These are phyloP conservation scores for Heteromeles arbutifolia DNA, from an alignment of 306 rosid genomes.

Conservation along the genomic window DNA sequence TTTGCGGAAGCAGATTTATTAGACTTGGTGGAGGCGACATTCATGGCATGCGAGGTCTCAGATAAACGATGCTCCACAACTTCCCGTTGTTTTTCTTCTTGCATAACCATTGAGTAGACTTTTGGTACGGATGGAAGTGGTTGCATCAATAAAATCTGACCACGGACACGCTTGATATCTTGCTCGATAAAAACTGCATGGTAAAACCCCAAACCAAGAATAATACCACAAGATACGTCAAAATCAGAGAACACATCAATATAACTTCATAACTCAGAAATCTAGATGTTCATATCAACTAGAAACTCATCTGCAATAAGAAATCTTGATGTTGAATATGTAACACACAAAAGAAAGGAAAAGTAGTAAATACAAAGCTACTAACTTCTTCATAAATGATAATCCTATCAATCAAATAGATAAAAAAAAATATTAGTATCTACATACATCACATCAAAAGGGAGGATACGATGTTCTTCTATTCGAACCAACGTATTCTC, in stretches of 20 bases:
- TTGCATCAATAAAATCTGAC: no score
- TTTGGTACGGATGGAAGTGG: no score
- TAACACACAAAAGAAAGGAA: neutral
- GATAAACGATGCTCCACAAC: no score
- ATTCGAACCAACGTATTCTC: slow-evolving; percentile 27
- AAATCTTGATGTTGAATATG: neutral
- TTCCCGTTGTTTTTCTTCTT: no score
- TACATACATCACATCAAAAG: slow-evolving; percentile 35
- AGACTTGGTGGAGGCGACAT: no score
- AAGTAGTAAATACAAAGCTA: no score
- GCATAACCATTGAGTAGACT: no score
- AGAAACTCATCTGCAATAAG: neutral
- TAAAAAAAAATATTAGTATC: slow-evolving; percentile 15
- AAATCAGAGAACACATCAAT: no score
- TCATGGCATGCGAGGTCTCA: no score
- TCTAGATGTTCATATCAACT: neutral
- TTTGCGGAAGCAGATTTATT: no score
- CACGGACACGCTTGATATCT: neutral
- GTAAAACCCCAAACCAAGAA: neutral
- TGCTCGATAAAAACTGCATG: no score
- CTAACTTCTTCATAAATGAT: neutral
- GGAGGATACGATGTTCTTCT: neutral
- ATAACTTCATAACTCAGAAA: neutral
- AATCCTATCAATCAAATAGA: slow-evolving; percentile 14
- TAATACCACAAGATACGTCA: neutral